A percentile compares a stretch with the other conserved stretches of the same genome.
phyloP scores from a whole-genome alignment of 768 basidiomycete species.

The Lyophyllum shimeji region DNA sequence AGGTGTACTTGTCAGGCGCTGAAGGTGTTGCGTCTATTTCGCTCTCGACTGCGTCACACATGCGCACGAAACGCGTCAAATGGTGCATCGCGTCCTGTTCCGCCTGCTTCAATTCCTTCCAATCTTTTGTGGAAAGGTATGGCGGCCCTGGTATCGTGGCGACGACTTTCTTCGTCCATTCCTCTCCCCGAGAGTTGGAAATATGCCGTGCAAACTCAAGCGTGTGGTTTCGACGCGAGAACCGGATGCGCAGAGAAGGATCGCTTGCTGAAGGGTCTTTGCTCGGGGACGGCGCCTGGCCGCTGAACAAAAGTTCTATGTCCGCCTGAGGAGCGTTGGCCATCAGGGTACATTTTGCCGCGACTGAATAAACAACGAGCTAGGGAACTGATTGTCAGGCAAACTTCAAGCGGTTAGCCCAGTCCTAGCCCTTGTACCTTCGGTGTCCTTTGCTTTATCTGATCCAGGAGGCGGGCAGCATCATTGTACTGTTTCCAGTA shows the following conservation, averaged over 20 bases:
- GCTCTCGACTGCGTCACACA: conserved; percentile 22
- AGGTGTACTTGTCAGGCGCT: not conserved
- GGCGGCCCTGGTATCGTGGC: conserved; percentile 19
- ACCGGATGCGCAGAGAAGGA: conserved; percentile 36
- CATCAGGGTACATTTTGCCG: conserved; percentile 50
- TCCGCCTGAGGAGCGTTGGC: conserved; percentile 48
- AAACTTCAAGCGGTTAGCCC: not conserved
- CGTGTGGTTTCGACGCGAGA: conserved; percentile 30
- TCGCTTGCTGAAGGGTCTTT: conserved; percentile 5
- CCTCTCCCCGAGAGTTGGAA: conserved; percentile 28
- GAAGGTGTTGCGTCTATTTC: not conserved
- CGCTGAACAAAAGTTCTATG: conserved; percentile 40
- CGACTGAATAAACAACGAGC: conserved; percentile 40
- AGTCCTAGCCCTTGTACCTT: conserved; percentile 32
- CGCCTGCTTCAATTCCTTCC: conserved; percentile 21
- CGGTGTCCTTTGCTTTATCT: conserved; percentile 53
- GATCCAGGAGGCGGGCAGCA: conserved; percentile 41
- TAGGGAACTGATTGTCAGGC: conserved; percentile 18
- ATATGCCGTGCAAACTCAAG: conserved; percentile 36
- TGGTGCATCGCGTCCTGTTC: conserved; percentile 26
- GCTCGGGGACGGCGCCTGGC: conserved; percentile 4
- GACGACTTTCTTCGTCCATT: conserved; percentile 40
- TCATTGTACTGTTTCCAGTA: conserved; percentile 50
- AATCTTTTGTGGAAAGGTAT: conserved; percentile 22
- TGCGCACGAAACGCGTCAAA: conserved; percentile 24